These are phyloP conservation scores for Saposhnikovia divaricata DNA, from an alignment of 129 eudicot species.

Conservation along the genomic window DNA sequence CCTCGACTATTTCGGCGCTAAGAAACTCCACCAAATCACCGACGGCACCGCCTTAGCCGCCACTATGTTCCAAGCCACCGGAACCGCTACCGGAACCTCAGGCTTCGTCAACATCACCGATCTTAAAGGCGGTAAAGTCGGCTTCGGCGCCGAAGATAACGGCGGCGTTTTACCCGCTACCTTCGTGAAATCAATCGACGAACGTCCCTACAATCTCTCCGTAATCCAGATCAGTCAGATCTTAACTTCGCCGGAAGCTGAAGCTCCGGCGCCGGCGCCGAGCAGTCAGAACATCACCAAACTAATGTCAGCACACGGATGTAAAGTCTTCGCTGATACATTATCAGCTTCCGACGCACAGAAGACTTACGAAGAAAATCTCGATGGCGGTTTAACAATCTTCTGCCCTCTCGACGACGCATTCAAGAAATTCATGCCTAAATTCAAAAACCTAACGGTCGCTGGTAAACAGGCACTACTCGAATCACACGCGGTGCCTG, in stretches of 20 bases:
- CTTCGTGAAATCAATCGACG: slow-evolving; percentile 61
- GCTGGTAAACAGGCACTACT: slow-evolving; percentile 59
- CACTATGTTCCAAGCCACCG: slow-evolving; percentile 90
- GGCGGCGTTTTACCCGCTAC: slow-evolving; percentile 30
- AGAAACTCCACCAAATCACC: slow-evolving; percentile 83
- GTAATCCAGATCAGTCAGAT: slow-evolving; percentile 65
- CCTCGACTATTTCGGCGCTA: slow-evolving; percentile 83
- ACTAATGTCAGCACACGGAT: slow-evolving; percentile 78
- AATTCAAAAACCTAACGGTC: slow-evolving; percentile 52
- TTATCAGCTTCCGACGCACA: slow-evolving; percentile 50
- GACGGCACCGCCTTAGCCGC: slow-evolving; percentile 82
- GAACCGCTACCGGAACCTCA: slow-evolving; percentile 64
- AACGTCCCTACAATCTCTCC: slow-evolving; percentile 67
- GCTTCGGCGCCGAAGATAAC: slow-evolving; percentile 54
- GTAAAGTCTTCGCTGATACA: slow-evolving; percentile 72
- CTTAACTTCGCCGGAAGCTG: slow-evolving; percentile 57
- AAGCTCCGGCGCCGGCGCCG: slow-evolving; percentile 85
- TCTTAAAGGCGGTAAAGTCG: slow-evolving; percentile 86
- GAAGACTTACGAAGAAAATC: slow-evolving; percentile 36
- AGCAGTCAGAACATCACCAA: slow-evolving; percentile 45
- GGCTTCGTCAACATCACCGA: slow-evolving; percentile 95
- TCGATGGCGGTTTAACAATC: slow-evolving; percentile 63
- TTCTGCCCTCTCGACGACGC: slow-evolving; percentile 80
- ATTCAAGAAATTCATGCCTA: slow-evolving; percentile 54
- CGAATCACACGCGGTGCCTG: slow-evolving; percentile 67